Evolutionary conservation across 2,329 filamentous ascomycete genomes (phyloP), one percentile per base, ranked within the genome.

Genomic region (Meredithiella fracta): DNA sequence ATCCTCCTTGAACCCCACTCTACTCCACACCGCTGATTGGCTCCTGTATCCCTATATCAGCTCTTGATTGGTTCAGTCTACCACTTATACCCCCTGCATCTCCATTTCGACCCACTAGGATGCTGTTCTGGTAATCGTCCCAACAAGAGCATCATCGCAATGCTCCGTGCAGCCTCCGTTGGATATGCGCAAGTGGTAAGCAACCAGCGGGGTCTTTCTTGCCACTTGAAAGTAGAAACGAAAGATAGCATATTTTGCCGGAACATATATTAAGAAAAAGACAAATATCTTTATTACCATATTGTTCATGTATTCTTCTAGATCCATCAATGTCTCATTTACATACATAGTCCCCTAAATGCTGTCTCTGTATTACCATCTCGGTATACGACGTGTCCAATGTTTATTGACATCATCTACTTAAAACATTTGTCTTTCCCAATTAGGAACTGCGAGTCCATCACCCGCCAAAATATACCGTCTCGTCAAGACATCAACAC

Each of bases 1-100:
- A 11, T 5, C 37, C 3, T 14, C n/a, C 6, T n/a, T 44, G 11
- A 22, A n/a, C 3, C 15, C 40, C 40, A n/a, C 49, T n/a, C 25
- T 25, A 15, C 29, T 31, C 23, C 29, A 25, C n/a, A 37, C 49
- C 25, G 25, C 49, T 51, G 49, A 51, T 51, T 51, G 49, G 49
- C 23, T 29, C 7, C 23, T 8, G 15, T 25, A 9, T 51, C 49
- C 40, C 40, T 44, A n/a, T 8, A 22, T 5, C 17, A n/a, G 11
- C 7, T n/a, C 8, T n/a, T 44, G 40, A 44, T 44, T 44, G 40
- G 40, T 22, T 22, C 2, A 3, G 8, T 20, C 7, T 44, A 51
- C 49, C 26, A 51, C 49, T 51, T 51, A 51, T 29, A 51, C 20
- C 22, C 49, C 22, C 26, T 51, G 49, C n/a, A 44, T 2, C 40